These are phyloP conservation scores for Psophocarpus tetragonolobus DNA, from an alignment of 306 rosid species.

Conservation along the genomic window DNA sequence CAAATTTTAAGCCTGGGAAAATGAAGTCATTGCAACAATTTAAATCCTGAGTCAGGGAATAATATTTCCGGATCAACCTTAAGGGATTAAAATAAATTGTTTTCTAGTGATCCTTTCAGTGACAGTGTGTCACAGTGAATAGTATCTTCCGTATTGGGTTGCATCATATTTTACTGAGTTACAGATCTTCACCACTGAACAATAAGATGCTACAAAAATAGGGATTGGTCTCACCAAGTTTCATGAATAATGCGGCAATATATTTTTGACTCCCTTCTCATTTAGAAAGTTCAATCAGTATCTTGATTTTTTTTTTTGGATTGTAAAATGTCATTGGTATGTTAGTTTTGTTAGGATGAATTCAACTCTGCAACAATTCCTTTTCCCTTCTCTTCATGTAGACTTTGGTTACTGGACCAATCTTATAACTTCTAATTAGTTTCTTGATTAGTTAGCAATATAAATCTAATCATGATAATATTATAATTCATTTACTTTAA, in stretches of 20 bases:
- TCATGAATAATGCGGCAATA: not conserved
- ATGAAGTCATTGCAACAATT: not conserved
- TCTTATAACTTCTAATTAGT: no score
- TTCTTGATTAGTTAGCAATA: slow-evolving; percentile 3
- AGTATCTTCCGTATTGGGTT: not conserved
- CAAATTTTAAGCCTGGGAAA: not conserved
- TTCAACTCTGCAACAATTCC: no score
- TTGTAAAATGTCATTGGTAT: no score
- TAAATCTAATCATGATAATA: not conserved
- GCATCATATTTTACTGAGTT: not conserved
- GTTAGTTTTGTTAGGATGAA: no score
- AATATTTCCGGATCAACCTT: not conserved
- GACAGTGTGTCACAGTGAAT: not conserved
- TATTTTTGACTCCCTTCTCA: not conserved
- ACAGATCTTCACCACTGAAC: not conserved
- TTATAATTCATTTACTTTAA: not conserved
- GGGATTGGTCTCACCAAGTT: not conserved
- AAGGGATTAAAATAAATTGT: not conserved
- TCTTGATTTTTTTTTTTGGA: no score
- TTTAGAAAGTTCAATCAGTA: not conserved
- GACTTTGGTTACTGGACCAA: no score
- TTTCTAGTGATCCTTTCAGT: not conserved
- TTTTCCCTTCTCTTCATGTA: no score
- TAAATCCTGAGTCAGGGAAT: not conserved
- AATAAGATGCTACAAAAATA: not conserved